These are phyloP conservation scores for Geranium incanum DNA, from an alignment of 441 rosid species.

Conservation along the genomic window DNA sequence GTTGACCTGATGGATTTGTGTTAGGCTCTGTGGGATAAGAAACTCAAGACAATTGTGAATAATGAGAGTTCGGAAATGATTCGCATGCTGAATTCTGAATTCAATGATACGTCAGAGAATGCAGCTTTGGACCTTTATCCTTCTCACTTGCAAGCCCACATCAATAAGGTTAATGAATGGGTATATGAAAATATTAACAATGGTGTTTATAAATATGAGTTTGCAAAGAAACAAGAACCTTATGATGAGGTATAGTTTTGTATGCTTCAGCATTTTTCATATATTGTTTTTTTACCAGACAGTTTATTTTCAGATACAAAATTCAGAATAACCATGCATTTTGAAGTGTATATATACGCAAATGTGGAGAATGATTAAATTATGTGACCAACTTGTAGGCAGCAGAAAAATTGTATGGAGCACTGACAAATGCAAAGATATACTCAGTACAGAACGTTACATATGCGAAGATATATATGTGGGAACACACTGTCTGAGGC, in stretches of 20 bases:
- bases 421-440: slow-evolving; percentile 26
- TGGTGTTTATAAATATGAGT: slow-evolving; percentile 29
- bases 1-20: slow-evolving; percentile 3
- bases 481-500: slow-evolving; percentile 23
- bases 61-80: slow-evolving; percentile 30
- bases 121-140: slow-evolving; percentile 30
- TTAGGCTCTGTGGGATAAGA: slow-evolving; percentile 31
- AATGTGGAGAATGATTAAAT: background rate
- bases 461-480: slow-evolving; percentile 21
- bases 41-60: slow-evolving; percentile 27
- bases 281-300: background rate
- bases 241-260: slow-evolving; percentile 22
- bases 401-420: slow-evolving; percentile 21
- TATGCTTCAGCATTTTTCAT: background rate
- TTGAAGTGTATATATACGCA: background rate
- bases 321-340: background rate
- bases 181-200: slow-evolving; percentile 23
- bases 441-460: slow-evolving; percentile 24
- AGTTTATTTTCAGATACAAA: background rate
- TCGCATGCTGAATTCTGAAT: slow-evolving; percentile 26
- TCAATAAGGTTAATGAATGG: slow-evolving; percentile 28
- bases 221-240: slow-evolving; percentile 29
- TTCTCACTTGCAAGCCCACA: slow-evolving; percentile 19
- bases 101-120: slow-evolving; percentile 27
- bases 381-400: slow-evolving; percentile 17